Base-by-base conservation (phyloP, 345 rosid species). In the Corchorus olitorius region DNA sequence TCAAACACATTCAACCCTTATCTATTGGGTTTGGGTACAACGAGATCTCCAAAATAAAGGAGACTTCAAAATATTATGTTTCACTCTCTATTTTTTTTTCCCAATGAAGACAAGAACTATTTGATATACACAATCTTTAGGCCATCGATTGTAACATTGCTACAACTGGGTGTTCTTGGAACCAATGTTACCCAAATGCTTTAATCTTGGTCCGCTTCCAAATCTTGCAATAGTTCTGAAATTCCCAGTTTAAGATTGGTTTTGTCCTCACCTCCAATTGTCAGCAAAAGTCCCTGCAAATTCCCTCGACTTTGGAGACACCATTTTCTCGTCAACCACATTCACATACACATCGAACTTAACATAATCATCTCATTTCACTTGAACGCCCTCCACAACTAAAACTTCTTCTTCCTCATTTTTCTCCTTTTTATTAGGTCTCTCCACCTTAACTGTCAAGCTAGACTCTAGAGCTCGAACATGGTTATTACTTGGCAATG, bases 371-470 rank as follows among this genome's bases (percentile, higher is more conserved):
- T 48, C 52, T 17, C 56, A 59, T 52, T 53, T 65, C 37, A 76
- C 53, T 43, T 46, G 27, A 12, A 76, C 67, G 6, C 66, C 79
- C 6, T 67, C 2, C n/a, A 76, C 73, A 17, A 76, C 73, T 1
- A 76, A 16, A 6, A 46, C 77, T 65, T 79, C 80, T 37, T 78
- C 85, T 15, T 76, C 82, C 10, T 66, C 73, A 63, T 73, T 79
- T 53, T 79, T 80, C 43, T 16, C 20, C 17, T 20, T 54, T 22
- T 59, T 74, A 64, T 53, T 79, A 10, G 78, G 72, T 67, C 85
- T 68, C 15, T 27, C 1, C 35, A 79, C 74, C 75, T 67, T n/a
- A 0, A 41, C 15, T 3, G 72, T 79, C 20, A 76, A 22, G 49
- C 22, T 49, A 20, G 49, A 60, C 49, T 73, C 68, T 22, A 79